A percentile compares a stretch with the other conserved stretches of the same genome.
These are phyloP conservation scores for Vachellia pachyceras DNA, from an alignment of 306 rosid genomes.

Conservation along the genomic window DNA sequence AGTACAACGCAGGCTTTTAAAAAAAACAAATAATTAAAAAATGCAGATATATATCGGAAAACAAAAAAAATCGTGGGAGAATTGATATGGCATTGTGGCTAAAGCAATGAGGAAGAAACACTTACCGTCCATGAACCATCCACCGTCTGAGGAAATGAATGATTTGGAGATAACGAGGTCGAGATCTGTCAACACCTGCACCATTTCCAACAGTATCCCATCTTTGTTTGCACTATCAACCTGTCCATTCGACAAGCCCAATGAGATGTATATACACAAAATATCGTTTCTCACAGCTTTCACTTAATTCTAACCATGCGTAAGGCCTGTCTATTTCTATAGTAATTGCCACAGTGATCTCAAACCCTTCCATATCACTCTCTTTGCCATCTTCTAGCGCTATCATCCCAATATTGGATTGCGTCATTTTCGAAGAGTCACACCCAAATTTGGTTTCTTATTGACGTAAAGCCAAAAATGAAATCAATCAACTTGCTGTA, in stretches of 20 bases:
- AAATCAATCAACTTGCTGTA: neutral
- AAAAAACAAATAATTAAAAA: neutral
- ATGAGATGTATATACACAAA: neutral
- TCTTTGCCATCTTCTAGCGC: neutral
- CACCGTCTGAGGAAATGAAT: constrained; percentile 93
- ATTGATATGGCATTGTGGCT: neutral
- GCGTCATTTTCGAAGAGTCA: constrained; percentile 41
- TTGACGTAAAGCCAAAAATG: constrained; percentile 16
- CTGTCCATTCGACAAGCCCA: constrained; percentile 43
- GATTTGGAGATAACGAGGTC: constrained; percentile 91
- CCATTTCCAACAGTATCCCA: constrained; percentile 95
- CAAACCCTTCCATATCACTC: neutral
- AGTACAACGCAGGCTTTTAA: too few species aligned
- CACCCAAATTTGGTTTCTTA: constrained; percentile 21
- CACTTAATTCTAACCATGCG: neutral
- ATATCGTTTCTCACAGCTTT: neutral
- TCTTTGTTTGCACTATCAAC: constrained; percentile 96
- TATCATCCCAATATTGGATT: constrained; percentile 5
- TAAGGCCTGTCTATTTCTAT: constrained; percentile 6
- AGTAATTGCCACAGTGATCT: neutral
- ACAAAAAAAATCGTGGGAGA: neutral
- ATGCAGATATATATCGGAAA: neutral
- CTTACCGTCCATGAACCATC: constrained; percentile 98
- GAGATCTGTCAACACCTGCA: constrained; percentile 92
- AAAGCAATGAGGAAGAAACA: neutral